Evolutionary conservation across 805 yeast species (phyloP).

Genomic region (Kazachstania taianensis): DNA sequence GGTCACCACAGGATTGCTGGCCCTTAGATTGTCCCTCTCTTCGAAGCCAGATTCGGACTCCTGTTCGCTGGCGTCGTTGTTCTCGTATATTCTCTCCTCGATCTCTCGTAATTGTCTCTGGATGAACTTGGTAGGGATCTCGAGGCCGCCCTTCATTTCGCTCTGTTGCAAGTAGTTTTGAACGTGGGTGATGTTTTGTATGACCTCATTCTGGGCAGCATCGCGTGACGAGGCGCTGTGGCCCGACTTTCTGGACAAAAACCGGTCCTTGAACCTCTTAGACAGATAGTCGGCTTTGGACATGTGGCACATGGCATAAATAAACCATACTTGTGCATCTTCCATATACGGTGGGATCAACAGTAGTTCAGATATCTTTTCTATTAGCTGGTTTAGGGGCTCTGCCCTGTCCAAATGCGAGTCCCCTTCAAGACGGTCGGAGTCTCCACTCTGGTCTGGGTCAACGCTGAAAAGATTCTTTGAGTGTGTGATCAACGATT

Average conservation of each 20-base stretch:
- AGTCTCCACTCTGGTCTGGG: constrained; percentile 1
- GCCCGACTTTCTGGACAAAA: background rate
- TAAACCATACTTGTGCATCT: constrained; percentile 26
- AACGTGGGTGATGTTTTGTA: background rate
- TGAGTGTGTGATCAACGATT: constrained; percentile 9
- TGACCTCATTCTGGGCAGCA: background rate
- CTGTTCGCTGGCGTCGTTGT: background rate
- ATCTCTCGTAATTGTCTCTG: constrained; percentile 16
- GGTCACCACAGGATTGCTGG: background rate
- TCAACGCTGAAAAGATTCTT: background rate
- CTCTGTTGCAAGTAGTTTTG: background rate
- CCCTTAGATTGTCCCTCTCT: background rate
- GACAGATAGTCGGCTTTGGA: constrained; percentile 20
- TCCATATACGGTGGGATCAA: constrained; percentile 28
- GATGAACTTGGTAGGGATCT: constrained; percentile 15
- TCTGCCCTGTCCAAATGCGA: too few relatives aligned
- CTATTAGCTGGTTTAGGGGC: constrained; percentile 14
- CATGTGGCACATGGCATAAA: constrained; percentile 20
- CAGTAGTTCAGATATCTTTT: constrained; percentile 21
- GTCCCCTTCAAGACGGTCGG: constrained; percentile 1
- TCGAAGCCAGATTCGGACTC: background rate
- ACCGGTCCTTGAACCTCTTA: constrained; percentile 6
- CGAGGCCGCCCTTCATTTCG: constrained; percentile 9
- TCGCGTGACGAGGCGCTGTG: background rate
- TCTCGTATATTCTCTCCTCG: constrained; percentile 14